phyloP scores from a whole-genome alignment of 352 stramenopile species.

The Pythium plurisporium region DNA sequence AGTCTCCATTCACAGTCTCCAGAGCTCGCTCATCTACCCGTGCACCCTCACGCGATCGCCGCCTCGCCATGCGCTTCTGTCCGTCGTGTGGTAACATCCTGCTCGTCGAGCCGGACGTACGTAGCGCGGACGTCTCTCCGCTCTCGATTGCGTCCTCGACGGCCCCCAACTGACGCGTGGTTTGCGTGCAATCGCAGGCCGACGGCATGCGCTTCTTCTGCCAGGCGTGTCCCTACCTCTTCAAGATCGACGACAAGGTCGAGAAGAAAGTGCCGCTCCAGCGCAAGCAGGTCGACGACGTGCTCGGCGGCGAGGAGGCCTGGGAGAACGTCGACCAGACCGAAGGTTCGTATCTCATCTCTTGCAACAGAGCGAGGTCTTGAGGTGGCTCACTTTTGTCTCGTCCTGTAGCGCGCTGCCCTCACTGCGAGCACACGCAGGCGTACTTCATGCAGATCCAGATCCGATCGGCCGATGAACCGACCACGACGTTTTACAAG shows the following conservation, averaged over 20 bases:
- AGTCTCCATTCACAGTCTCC: slow-evolving; percentile 9
- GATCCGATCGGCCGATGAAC: slow-evolving; percentile 97
- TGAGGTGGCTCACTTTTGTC: background rate
- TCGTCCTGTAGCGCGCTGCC: slow-evolving; percentile 77
- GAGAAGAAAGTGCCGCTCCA: slow-evolving; percentile 90
- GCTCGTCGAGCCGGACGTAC: slow-evolving; percentile 83
- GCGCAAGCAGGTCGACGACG: slow-evolving; percentile 98
- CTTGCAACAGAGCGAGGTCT: no score
- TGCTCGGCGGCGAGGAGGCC: slow-evolving; percentile 95
- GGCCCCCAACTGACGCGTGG: slow-evolving; percentile 1
- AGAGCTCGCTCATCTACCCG: no score
- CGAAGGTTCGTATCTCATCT: slow-evolving; percentile 74
- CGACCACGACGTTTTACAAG: slow-evolving; percentile 99
- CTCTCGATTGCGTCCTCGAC: slow-evolving; percentile 1
- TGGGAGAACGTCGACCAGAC: slow-evolving; percentile 99
- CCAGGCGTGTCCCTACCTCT: slow-evolving; percentile 86
- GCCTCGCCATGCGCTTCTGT: slow-evolving; percentile 81
- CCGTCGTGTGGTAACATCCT: slow-evolving; percentile 88
- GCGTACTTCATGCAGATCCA: slow-evolving; percentile 99
- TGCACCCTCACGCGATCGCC: background rate
- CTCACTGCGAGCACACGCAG: slow-evolving; percentile 92
- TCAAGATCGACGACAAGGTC: slow-evolving; percentile 85
- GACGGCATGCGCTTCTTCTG: slow-evolving; percentile 90
- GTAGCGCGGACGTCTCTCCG: slow-evolving; percentile 4
- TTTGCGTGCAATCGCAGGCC: slow-evolving; percentile 31